Conservation (phyloP, 768 basidiomycete species). For the Coprinellus micaceus region DNA sequence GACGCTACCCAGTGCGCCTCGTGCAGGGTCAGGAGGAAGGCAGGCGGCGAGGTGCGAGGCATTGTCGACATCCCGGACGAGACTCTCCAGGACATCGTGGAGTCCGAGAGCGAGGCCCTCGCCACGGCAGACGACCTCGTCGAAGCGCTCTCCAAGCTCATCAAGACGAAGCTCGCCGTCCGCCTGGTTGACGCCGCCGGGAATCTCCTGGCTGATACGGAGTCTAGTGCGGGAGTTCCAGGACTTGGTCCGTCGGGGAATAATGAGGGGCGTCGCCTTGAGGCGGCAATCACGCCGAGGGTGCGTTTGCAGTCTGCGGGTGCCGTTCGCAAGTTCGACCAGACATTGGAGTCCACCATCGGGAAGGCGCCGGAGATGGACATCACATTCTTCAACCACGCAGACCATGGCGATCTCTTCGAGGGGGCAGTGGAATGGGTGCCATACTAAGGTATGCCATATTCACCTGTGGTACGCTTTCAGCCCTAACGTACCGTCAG, state of each 20-base stretch:
- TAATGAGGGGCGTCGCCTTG: background rate
- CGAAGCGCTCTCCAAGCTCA: background rate
- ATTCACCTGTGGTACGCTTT: background rate
- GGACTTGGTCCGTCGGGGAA: background rate
- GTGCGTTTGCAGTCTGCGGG: background rate
- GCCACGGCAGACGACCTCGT: background rate
- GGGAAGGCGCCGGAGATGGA: background rate
- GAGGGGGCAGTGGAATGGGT: background rate
- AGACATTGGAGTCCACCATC: background rate
- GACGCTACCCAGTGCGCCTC: background rate
- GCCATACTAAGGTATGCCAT: background rate
- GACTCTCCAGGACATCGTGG: background rate
- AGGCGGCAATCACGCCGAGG: background rate
- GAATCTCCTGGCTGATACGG: background rate
- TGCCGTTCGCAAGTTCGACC: background rate
- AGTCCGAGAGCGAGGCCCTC: background rate
- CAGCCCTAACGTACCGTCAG: background rate
- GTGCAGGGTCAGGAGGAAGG: background rate
- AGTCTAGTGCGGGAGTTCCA: background rate
- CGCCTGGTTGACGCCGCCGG: background rate
- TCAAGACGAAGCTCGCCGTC: background rate
- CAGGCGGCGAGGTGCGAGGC: background rate
- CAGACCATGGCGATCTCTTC: background rate
- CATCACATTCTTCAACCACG: background rate
- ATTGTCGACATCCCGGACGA: background rate